Evolutionary conservation across 768 basidiomycete species (phyloP), one percentile per base, ranked within the genome.

Genomic region (Lactifluus piperatus): DNA sequence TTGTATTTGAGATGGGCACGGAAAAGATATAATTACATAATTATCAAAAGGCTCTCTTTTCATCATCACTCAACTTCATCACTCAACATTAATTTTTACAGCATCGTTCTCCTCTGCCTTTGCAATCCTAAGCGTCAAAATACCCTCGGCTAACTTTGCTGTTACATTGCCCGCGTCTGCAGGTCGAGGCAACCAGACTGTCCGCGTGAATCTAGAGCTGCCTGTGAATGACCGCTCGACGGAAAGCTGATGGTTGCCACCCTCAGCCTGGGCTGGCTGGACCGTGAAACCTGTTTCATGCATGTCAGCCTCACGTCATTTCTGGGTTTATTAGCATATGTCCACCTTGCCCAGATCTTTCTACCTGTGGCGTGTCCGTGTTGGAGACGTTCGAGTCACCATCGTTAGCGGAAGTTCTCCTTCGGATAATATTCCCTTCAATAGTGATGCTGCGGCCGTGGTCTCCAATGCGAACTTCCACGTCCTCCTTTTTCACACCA

Each of bases 401-500:
- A 34, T 32, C 47, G 16, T 51, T 51, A 11, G 16, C 36, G 14
- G 34, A 8, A 4, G 26, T 39, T n/a, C 39, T 30, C 5, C 48
- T 46, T 34, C 48, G 60, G 29, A 54, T 66, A 39, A 80, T 70
- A 65, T 77, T 83, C 8, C 88, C 88, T 68, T 87, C 81, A 56
- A 91, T 88, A 4, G 83, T 88, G 57, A 90, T 68, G 61, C 81
- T 87, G 56, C 80, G 77, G 2, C 86, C 88, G 16, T 78, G 80
- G 56, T 88, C 84, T 9, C 86, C 85, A 58, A 91, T 75, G 8
- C 81, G 77, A 51, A 91, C 78, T 56, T 87, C 79, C 9, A 90
- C 68, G 65, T 89, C 82, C 64, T 90, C 87, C 74, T 84, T 88
- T 69, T 81, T 83, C 27, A 91, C 81, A 0, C 88, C 88, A 22